Evolutionary conservation across 73 alveolate species (phyloP), one percentile per base, ranked within the genome.

Genomic region (Paraurostyla sp.): DNA sequence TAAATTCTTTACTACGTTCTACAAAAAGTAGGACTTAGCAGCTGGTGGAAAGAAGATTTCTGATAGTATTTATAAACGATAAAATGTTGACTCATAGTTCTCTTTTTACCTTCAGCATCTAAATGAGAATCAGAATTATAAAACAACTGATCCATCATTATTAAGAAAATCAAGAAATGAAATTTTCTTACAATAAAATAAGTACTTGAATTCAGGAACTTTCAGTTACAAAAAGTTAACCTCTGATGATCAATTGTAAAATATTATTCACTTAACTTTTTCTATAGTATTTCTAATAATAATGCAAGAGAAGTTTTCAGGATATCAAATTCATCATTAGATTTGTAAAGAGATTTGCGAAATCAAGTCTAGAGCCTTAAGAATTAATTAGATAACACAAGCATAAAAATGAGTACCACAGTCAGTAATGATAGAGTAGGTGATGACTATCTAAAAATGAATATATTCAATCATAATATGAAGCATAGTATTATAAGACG

Each of bases 151-250:
- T 38, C 18, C n/a, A n/a, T n/a, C n/a, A n/a, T n/a, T n/a, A n/a
- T n/a, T n/a, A n/a, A 32, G 82, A 65, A 33, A 38, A 40, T 38
- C 82, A 35, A 65, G 82, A 38, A 65, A 65, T 65, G 82, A 65
- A 36, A 22, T 65, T 15, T 65, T 65, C 41, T 0, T 65, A 40
- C 23, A 65, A 35, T 18, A 65, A 1, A 65, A 65, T 38, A 65
- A 35, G 46, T 65, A 65, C 38, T 13, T 65, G 7, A 65, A 65
- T 38, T 58, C 82, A 65, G 82, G 82, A 20, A 65, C 82, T 4
- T 65, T 65, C 36, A 6, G 60, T 65, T 65, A 65, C 36, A 65
- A 65, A 65, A 65, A 58, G 38, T 38, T 65, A 6, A 38, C 40
- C 36, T 30, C 4, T 9, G 58, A 65, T 38, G 82, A 65, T 11